Base-by-base conservation (phyloP, 140 eudicot species). In the Oenanthe javanica region DNA sequence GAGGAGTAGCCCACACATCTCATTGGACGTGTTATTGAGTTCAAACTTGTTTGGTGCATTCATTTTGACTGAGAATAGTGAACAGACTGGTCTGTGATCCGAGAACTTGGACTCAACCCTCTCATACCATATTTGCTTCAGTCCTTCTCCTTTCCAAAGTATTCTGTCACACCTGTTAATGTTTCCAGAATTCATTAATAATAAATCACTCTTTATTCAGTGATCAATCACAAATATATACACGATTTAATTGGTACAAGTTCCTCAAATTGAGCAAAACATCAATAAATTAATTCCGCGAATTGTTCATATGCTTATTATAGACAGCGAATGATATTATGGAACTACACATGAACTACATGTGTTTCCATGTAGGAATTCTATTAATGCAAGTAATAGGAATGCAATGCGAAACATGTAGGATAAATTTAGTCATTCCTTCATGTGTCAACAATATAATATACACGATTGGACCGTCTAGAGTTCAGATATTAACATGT, bases 111-210 rank as follows among this genome's bases (percentile, higher is more conserved):
- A 93, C 73, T 93, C 98, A 6, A 91, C 93, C 55, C 98, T 88
- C 27, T 46, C 81, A 42, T 93, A 93, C 42, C 84, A 88, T 67
- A 88, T 78, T 27, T 93, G 98, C 78, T 93, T 88, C 31, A 93
- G 77, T 16, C 98, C 98, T 85, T 89, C 93, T 0, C 98, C 98
- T 84, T 91, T 93, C 98, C 98, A 93, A 25, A 93, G 77, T 63
- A 93, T 93, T 57, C 98, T 82, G 82, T 93, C 98, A 82, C 98
- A 93, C 98, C 98, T 93, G 84, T 79, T 4, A 75, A 76, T 23
- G 42, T 64, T 50, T 66, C 80, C 83, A 79, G 25, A 63, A 46
- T 12, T 19, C 43, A 13, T 23, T 38, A 74, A 47, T 19, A 38
- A 21, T 42, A 8, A 10, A 21, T 73, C 16, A 42, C n/a, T 73